Evolutionary conservation across 257 asterid species (phyloP), one percentile per base, ranked within the genome.

Genomic region (Ligustrum vulgare): DNA sequence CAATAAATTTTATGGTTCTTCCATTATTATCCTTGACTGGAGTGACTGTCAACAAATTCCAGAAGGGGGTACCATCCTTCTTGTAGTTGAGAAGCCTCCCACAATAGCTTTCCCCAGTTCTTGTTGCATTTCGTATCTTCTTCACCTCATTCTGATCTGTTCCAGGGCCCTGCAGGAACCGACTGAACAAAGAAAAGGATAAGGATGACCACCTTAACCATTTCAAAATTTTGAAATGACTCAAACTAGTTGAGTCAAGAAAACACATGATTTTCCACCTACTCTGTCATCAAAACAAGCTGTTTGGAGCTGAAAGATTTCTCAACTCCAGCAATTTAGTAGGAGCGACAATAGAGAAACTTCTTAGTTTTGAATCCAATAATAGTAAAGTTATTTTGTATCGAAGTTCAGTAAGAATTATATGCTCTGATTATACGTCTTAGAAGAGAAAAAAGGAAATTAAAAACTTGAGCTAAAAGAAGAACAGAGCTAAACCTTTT

Each of bases 21-120:
- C 98, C 99, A 51, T 83, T 89, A 82, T 86, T 87, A 84, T 95
- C 89, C 78, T 93, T 95, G 72, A 95, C 91, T 18, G 99, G 99
- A 63, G 93, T 93, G 84, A 95, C 36, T 6, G 99, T 95, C 72
- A 95, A 80, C 68, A 95, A 87, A 86, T 95, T 95, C 99, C 99
- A 95, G 75, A 95, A 95, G 63, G 94, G 98, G 54, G 94, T 92
- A 47, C 99, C 99, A 70, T 95, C 89, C 83, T 95, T 95, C 88
- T 91, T 95, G 86, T 93, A 95, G 84, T 95, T 95, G 71, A 95
- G 85, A 64, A 95, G 89, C 93, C 99, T 87, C 72, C 99, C 99
- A 79, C 99, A 95, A 73, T 91, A 95, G 89, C 97, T 91, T 28
- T 79, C 79, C 58, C 99, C 99, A 2, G 89, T 79, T 86, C 54